A percentile compares a stretch with the other conserved stretches of the same genome.
These are phyloP conservation scores for Didymella glomerata DNA, from an alignment of 2,329 filamentous ascomycete genomes.

Conservation along the genomic window DNA sequence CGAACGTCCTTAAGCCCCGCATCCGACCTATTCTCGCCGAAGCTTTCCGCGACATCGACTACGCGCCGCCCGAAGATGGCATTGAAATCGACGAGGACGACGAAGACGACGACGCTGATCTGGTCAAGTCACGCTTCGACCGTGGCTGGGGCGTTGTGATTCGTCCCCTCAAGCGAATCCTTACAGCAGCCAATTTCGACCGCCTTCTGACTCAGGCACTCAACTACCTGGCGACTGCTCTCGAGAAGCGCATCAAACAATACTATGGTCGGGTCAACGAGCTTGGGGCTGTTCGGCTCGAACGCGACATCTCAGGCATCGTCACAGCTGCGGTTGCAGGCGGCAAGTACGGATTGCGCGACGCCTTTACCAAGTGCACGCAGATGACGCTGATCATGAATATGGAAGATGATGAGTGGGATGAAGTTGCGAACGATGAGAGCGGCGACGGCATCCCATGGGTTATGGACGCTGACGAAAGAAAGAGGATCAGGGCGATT, in stretches of 20 bases:
- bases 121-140: slow-evolving; percentile 82
- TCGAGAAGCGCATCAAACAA: slow-evolving; percentile 88
- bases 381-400: slow-evolving; percentile 89
- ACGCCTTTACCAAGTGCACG: slow-evolving; percentile 76
- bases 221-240: slow-evolving; percentile 74
- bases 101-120: slow-evolving; percentile 62
- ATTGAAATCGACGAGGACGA: slow-evolving; percentile 61
- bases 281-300: slow-evolving; percentile 81
- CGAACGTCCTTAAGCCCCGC: slow-evolving; percentile 84
- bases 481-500: slow-evolving; percentile 74
- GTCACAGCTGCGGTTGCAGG: slow-evolving; percentile 70
- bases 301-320: slow-evolving; percentile 82
- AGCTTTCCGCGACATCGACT: slow-evolving; percentile 91
- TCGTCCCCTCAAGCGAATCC: slow-evolving; percentile 81
- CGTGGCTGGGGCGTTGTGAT: slow-evolving; percentile 86
- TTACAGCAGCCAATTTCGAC: slow-evolving; percentile 79
- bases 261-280: slow-evolving; percentile 82
- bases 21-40: slow-evolving; percentile 86
- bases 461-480: slow-evolving; percentile 77
- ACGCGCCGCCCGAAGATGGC: slow-evolving; percentile 63
- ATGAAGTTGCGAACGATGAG: slow-evolving; percentile 68
- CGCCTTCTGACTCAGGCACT: slow-evolving; percentile 78
- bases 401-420: slow-evolving; percentile 97
- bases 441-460: slow-evolving; percentile 70
- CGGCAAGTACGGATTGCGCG: slow-evolving; percentile 77